Percentiles rank a stretch among this genome's conserved stretches.
Evolutionary conservation across 2,329 filamentous ascomycete species (phyloP).

Genomic region (Orbilia oligospora): DNA sequence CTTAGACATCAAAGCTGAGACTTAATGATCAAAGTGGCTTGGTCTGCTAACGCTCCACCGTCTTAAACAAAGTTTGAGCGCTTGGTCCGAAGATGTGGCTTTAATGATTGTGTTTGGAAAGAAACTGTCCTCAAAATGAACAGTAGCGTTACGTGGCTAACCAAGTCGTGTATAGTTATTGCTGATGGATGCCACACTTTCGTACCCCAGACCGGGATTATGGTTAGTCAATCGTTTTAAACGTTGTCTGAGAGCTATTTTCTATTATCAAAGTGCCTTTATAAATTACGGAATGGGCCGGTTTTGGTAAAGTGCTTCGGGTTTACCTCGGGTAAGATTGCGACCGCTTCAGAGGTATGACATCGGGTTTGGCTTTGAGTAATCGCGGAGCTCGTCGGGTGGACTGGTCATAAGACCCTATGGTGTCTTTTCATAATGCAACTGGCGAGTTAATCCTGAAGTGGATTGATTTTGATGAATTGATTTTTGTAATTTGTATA

Average conservation of each 20-base stretch:
- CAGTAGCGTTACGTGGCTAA: not conserved
- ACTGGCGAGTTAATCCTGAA: not conserved
- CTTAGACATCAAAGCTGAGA: not conserved
- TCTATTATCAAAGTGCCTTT: constrained; percentile 5
- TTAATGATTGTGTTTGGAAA: not conserved
- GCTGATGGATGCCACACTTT: constrained; percentile 16
- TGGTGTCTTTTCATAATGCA: not conserved
- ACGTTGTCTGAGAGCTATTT: constrained; percentile 18
- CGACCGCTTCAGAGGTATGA: constrained; percentile 2
- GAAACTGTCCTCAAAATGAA: not conserved
- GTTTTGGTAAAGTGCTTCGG: constrained; percentile 6
- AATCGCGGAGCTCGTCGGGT: constrained; percentile 11
- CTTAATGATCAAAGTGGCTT: constrained; percentile 11
- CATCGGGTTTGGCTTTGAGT: not conserved
- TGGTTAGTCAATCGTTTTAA: not conserved
- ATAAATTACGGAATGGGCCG: not conserved
- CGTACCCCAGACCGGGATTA: not conserved
- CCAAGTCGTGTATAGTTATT: no score
- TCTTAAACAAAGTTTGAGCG: constrained; percentile 13
- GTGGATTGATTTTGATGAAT: not conserved
- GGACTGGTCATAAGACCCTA: constrained; percentile 20
- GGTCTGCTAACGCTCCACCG: not conserved
- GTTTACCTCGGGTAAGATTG: constrained; percentile 19
- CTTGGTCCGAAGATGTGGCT: constrained; percentile 3
- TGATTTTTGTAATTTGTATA: not conserved